A percentile compares a stretch with the other conserved stretches of the same genome.
Conservation (phyloP, 2,329 filamentous ascomycete genomes). For the Elsinoe arachidis region DNA sequence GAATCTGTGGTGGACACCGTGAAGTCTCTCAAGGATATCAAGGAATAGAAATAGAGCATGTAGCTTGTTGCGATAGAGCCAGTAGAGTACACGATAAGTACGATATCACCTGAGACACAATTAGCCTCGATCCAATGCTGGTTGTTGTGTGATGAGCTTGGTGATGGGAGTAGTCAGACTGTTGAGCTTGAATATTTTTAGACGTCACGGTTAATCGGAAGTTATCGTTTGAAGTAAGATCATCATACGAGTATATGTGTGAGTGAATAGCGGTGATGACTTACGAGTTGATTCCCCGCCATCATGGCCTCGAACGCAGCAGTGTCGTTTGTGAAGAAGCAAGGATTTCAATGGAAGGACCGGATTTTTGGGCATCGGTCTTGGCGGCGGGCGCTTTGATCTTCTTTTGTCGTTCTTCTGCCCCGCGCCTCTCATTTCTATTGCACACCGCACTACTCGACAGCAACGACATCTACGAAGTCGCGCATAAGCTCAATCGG, state of each 20-base stretch:
- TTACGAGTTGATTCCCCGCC: neutral
- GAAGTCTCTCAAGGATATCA: constrained; percentile 51
- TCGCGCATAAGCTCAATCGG: neutral
- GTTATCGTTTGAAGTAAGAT: constrained; percentile 31
- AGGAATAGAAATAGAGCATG: constrained; percentile 28
- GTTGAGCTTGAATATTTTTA: constrained; percentile 46
- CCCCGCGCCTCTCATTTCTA: neutral
- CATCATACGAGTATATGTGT: constrained; percentile 21
- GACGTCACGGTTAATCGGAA: constrained; percentile 30
- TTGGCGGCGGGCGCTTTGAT: neutral
- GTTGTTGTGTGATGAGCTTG: neutral
- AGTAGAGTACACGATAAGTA: neutral
- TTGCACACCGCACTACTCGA: neutral
- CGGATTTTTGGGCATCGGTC: constrained; percentile 6
- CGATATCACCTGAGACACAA: neutral
- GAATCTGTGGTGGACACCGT: constrained; percentile 54
- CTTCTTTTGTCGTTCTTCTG: neutral
- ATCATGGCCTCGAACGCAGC: neutral
- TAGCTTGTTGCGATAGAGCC: neutral
- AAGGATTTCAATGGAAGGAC: neutral
- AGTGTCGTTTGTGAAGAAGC: constrained; percentile 3
- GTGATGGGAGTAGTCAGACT: constrained; percentile 35
- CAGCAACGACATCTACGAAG: neutral
- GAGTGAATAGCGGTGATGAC: neutral
- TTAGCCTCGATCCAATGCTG: neutral